phyloP scores from a whole-genome alignment of 257 asterid genomes.

The Verbena officinalis region DNA sequence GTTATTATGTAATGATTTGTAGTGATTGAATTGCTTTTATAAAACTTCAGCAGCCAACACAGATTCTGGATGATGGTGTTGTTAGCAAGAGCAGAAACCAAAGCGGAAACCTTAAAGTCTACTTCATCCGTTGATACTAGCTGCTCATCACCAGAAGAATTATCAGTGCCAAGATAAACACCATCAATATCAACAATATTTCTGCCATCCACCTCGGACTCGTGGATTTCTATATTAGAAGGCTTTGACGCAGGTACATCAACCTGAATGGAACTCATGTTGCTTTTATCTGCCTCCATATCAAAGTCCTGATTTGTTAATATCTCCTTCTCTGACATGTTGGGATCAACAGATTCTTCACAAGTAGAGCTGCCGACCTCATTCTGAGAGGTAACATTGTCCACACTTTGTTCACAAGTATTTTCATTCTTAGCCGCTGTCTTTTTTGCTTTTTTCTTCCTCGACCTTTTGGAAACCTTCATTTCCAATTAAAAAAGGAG shows the following conservation, averaged over 20 bases:
- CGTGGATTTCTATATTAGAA: constrained; percentile 38
- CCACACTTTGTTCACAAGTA: constrained; percentile 45
- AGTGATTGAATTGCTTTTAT: constrained; percentile 71
- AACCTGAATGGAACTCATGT: constrained; percentile 36
- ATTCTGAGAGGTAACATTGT: constrained; percentile 37
- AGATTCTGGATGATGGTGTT: constrained; percentile 63
- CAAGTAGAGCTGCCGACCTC: constrained; percentile 40
- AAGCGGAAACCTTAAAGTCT: constrained; percentile 70
- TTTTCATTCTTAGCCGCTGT: constrained; percentile 42
- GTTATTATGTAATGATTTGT: constrained; percentile 75
- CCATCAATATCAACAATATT: constrained; percentile 40
- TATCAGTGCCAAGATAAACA: constrained; percentile 50
- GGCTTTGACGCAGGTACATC: constrained; percentile 41
- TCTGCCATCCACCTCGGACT: constrained; percentile 42
- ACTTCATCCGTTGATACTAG: constrained; percentile 63
- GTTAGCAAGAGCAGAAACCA: constrained; percentile 82
- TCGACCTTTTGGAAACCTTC: constrained; percentile 80
- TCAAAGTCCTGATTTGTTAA: constrained; percentile 32
- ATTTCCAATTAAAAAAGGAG: constrained; percentile 30
- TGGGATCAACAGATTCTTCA: constrained; percentile 48
- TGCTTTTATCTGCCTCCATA: constrained; percentile 38
- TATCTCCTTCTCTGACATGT: constrained; percentile 42
- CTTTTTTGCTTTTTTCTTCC: constrained; percentile 64
- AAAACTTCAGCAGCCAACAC: constrained; percentile 90
- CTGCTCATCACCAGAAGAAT: constrained; percentile 81